Percentiles rank a stretch among this genome's conserved stretches.
phyloP scores from a whole-genome alignment of 2,329 filamentous ascomycete genomes.

The Phaeoacremonium minimum region DNA sequence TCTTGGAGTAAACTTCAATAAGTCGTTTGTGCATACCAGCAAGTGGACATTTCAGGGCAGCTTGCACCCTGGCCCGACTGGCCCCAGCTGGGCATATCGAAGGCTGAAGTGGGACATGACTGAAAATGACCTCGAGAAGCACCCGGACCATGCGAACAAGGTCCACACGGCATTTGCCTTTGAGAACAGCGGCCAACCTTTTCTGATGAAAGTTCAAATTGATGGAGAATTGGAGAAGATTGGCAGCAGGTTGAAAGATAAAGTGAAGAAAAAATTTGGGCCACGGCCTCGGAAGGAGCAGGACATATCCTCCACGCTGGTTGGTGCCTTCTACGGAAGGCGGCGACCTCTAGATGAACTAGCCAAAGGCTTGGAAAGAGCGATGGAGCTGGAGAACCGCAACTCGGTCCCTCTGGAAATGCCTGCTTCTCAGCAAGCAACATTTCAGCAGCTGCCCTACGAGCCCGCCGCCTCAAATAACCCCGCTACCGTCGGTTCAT shows the following conservation, averaged over 20 bases:
- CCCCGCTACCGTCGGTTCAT: neutral
- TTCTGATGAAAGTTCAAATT: conserved; percentile 23
- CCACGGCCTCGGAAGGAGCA: conserved; percentile 4
- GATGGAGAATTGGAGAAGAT: conserved; percentile 19
- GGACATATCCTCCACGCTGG: neutral
- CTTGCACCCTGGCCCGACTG: conserved; percentile 9
- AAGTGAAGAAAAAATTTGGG: conserved; percentile 13
- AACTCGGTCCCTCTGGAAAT: conserved; percentile 2
- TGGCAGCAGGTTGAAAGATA: conserved; percentile 12
- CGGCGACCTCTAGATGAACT: neutral
- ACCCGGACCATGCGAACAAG: conserved; percentile 16
- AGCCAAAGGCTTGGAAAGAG: conserved; percentile 1
- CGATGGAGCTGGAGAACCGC: conserved; percentile 6
- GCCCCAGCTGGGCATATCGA: conserved; percentile 13
- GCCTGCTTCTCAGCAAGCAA: conserved; percentile 1
- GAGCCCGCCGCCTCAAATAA: neutral
- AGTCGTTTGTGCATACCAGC: conserved; percentile 9
- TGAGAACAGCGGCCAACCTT: conserved; percentile 20
- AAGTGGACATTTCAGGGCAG: conserved; percentile 19
- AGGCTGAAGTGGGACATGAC: conserved; percentile 21
- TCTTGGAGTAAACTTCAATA: conserved; percentile 14
- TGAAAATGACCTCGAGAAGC: conserved; percentile 20
- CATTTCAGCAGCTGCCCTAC: neutral
- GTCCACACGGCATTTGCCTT: conserved; percentile 24
- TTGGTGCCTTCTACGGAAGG: conserved; percentile 1